Evolutionary conservation across 2,329 filamentous ascomycete species (phyloP), one percentile per base, ranked within the genome.

Genomic region (Exutisphaerella laricina): DNA sequence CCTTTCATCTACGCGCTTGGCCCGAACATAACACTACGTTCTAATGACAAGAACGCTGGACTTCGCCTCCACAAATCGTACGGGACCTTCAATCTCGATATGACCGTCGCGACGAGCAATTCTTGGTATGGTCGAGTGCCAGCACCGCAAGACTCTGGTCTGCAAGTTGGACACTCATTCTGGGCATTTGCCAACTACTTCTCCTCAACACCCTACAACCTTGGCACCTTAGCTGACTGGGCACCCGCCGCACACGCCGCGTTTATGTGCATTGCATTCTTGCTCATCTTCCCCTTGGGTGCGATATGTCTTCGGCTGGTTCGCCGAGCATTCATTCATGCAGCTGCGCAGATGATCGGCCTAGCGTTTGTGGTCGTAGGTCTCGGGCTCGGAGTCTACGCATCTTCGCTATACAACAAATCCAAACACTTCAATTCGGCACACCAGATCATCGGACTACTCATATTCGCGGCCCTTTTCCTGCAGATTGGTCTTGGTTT

Each of bases 401-500:
- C 68, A 7, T 66, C 64, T 20, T 55, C 50, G 8, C 46, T 66
- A 23, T 68, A 60, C 48, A 68, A 67, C 39, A 61, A 63, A 62
- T 69, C 67, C 29, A 66, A 66, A 44, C 41, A 55, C 42, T 72
- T 66, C 61, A 63, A 52, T 47, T 64, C 70, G 6, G 56, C 66
- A 3, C 72, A 74, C 55, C 72, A 75, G 48, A 64, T 73, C 50
- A 44, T 72, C 40, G 70, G 71, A 17, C 63, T 73, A 31, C 34
- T 70, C 28, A 48, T 69, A 18, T 52, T 66, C 18, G 50, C 61
- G 31, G 55, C 48, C 0, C 50, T 66, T 6, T 48, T 64, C 20
- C 43, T 62, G 5, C 67, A 70, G 44, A 59, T 63, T 45, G 53
- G 59, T 4, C 56, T 68, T n/a, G 67, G 67, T 12, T 58, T 65